Base-by-base conservation (phyloP, 2,329 filamentous ascomycete genomes). In the Trichoderma sp. region DNA sequence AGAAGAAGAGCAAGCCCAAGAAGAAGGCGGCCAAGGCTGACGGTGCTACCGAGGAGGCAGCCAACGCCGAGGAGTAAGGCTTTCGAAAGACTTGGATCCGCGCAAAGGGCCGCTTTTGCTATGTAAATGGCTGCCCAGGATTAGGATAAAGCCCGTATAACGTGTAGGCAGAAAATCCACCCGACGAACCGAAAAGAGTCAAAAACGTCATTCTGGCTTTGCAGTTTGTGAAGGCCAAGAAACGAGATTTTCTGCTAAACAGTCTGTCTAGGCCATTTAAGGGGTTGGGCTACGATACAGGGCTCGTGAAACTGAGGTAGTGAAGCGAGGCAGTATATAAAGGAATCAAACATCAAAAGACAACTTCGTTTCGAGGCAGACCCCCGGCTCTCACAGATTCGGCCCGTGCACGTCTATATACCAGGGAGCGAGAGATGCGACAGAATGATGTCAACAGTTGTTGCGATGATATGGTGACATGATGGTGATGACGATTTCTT, bases 1-100 rank as follows among this genome's bases (percentile, higher is more conserved):
- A 92, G 83, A 95, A 91, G 83, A 94, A 93, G 85, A 96, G 93
- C 87, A 93, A 91, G 85, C 88, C 90, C 83, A 90, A 90, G 79
- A 67, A 89, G 86, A 87, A 86, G 79, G 83, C 80, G 34, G 78
- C 77, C 70, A 81, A 83, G 78, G 74, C 77, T 60, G 77, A 74
- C 15, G 76, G 74, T 52, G 75, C 72, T 64, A 72, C 72, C 50
- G 74, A 68, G 21, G 68, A 73, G 61, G 71, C 74, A 45, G 71
- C 71, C 43, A 69, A 72, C 26, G 69, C 64, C 48, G 67, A 69
- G 55, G 68, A 71, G 64, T 66, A 66, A 66, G 47, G 59, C 7
- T 24, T 47, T 26, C 26, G 41, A 47, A 54, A 39, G 34, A 45
- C 59, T 30, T 24, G 30, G 19, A 63, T 47, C 52, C 30, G 19